Evolutionary conservation across 208 protist species (phyloP).

Genomic region (Trichomonas vaginalis): DNA sequence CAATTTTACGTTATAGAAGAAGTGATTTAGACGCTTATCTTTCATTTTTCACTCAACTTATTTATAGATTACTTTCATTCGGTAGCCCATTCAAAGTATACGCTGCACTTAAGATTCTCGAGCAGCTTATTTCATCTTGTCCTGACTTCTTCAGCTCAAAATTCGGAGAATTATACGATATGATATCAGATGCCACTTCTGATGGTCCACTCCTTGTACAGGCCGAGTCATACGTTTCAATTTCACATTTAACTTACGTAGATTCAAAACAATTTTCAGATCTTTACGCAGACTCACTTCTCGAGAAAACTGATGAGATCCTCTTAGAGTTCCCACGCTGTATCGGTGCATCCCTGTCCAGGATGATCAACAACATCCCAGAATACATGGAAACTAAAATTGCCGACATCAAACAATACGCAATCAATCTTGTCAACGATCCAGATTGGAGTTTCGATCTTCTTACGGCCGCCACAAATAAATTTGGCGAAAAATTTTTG

Average conservation of each 20-base stretch:
- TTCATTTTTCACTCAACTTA: not conserved
- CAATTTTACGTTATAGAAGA: not conserved
- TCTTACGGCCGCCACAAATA: not conserved
- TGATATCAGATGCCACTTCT: not conserved
- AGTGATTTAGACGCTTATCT: not conserved
- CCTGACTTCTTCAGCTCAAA: not conserved
- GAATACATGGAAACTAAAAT: not conserved
- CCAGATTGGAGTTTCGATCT: not conserved
- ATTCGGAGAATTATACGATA: not conserved
- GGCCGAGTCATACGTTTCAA: not conserved
- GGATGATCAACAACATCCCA: not conserved
- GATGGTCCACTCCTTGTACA: not conserved
- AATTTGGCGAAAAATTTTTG: not conserved
- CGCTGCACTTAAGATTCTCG: not conserved
- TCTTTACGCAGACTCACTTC: not conserved
- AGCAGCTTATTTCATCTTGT: not conserved
- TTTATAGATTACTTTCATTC: not conserved
- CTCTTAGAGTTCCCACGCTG: not conserved
- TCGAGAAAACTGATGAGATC: not conserved
- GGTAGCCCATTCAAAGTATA: not conserved
- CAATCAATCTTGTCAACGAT: not conserved
- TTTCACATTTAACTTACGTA: not conserved
- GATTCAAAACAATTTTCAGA: not conserved
- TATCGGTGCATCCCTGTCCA: not conserved
- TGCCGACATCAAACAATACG: not conserved